phyloP scores from a whole-genome alignment of 768 basidiomycete genomes.

The Boletus sp. region DNA sequence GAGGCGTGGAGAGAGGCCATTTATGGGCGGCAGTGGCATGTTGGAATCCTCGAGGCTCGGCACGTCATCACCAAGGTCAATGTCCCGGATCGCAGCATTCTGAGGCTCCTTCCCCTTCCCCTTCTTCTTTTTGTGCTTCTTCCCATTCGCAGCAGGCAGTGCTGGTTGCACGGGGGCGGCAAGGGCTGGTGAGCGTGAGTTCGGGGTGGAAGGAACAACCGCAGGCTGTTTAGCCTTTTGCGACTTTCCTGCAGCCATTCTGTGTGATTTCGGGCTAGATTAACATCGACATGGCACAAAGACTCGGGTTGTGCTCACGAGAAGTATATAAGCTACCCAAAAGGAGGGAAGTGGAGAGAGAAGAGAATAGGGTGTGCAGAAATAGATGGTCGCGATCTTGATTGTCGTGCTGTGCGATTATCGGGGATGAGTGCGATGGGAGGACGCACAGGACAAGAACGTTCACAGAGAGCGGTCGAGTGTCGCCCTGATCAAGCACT shows the following conservation, averaged over 20 bases:
- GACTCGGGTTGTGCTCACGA: conserved; percentile 12
- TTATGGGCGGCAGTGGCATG: conserved; percentile 20
- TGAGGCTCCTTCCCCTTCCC: conserved; percentile 36
- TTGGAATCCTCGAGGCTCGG: conserved; percentile 23
- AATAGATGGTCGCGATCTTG: conserved; percentile 15
- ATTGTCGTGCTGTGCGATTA: conserved; percentile 15
- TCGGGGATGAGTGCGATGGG: conserved; percentile 22
- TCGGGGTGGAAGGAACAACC: conserved; percentile 3
- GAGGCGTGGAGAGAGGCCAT: conserved; percentile 45
- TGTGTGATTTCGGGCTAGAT: conserved; percentile 19
- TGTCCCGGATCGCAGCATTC: conserved; percentile 6
- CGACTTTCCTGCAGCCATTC: conserved; percentile 31
- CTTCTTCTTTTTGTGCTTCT: conserved; percentile 49
- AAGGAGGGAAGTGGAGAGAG: not conserved
- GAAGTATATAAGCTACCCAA: conserved; percentile 6
- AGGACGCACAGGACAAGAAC: conserved; percentile 12
- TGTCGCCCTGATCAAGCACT: conserved; percentile 27
- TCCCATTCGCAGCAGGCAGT: conserved; percentile 18
- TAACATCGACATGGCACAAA: conserved; percentile 5
- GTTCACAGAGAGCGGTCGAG: conserved; percentile 16
- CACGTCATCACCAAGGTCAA: conserved; percentile 24
- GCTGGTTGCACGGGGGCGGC: conserved; percentile 7
- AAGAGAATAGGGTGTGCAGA: not conserved
- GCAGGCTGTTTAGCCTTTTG: conserved; percentile 26
- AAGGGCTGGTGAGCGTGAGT: conserved; percentile 9